A percentile compares a stretch with the other conserved stretches of the same genome.
phyloP scores from a whole-genome alignment of 2,329 filamentous ascomycete species.

The Hymenotorrendiella dingleyae region DNA sequence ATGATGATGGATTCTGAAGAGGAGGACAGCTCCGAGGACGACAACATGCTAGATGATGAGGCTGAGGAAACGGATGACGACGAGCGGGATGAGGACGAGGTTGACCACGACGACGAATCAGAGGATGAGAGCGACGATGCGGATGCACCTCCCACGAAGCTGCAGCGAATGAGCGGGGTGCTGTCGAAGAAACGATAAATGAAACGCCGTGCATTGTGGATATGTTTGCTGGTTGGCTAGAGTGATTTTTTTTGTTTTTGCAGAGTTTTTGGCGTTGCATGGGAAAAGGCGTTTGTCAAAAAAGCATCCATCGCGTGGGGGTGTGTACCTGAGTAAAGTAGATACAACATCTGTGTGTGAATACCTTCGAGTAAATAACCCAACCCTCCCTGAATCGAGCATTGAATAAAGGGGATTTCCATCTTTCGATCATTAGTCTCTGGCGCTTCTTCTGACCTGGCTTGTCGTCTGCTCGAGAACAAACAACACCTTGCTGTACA shows the following conservation, averaged over 20 bases:
- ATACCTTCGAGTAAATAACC: no score
- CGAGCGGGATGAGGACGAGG: conserved; percentile 37
- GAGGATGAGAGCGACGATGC: conserved; percentile 38
- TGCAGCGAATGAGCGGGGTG: conserved; percentile 20
- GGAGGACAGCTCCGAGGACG: conserved; percentile 36
- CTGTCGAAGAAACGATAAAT: conserved; percentile 25
- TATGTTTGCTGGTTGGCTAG: background rate
- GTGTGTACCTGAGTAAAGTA: no score
- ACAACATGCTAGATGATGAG: conserved; percentile 42
- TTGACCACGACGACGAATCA: conserved; percentile 40
- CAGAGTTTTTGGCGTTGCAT: conserved; percentile 27
- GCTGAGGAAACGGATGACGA: conserved; percentile 39
- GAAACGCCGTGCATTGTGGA: conserved; percentile 2
- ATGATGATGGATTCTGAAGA: conserved; percentile 43
- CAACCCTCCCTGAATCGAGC: no score
- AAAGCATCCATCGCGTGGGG: conserved; percentile 7
- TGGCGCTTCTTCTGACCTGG: no score
- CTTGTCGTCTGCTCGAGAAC: no score
- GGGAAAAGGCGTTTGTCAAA: conserved; percentile 20
- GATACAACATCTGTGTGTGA: no score
- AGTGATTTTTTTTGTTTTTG: background rate
- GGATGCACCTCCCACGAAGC: conserved; percentile 25
- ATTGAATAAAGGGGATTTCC: no score
- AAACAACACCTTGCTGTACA: no score
- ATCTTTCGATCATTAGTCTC: no score